Percentiles rank a stretch among this genome's conserved stretches.
phyloP scores from a whole-genome alignment of 1,284 basidiomycete species.

The Thelephora terrestris region DNA sequence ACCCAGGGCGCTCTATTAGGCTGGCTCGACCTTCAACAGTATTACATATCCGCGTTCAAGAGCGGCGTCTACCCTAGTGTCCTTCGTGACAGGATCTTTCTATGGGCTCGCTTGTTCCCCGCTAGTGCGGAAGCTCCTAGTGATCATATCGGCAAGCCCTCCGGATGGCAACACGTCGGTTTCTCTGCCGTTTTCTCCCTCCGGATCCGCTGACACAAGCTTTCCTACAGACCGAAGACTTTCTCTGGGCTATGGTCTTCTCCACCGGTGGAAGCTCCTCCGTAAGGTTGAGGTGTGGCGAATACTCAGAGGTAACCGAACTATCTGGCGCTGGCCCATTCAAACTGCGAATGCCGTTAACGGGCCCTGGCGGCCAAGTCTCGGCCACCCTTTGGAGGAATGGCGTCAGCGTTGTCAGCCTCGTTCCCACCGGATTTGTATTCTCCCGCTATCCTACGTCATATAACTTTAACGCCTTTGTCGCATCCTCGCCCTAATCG shows the following conservation, averaged over 20 bases:
- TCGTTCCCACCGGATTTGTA: conserved; percentile 22
- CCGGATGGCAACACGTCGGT: conserved; percentile 25
- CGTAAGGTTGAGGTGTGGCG: conserved; percentile 37
- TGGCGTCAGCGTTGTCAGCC: conserved; percentile 18
- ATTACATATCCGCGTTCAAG: conserved; percentile 56
- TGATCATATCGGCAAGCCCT: conserved; percentile 26
- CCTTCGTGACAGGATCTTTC: conserved; percentile 45
- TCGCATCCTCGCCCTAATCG: conserved; percentile 17
- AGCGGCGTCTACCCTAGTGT: conserved; percentile 52
- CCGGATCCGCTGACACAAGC: neutral
- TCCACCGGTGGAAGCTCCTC: conserved; percentile 27
- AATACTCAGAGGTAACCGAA: conserved; percentile 25
- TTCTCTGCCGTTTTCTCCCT: neutral
- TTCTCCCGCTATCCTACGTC: conserved; percentile 24
- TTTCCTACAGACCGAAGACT: conserved; percentile 25
- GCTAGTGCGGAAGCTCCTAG: conserved; percentile 25
- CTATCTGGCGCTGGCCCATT: conserved; percentile 33
- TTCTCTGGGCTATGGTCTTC: conserved; percentile 34
- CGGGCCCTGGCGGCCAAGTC: conserved; percentile 16
- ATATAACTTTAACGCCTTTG: conserved; percentile 36
- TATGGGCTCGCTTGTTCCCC: conserved; percentile 47
- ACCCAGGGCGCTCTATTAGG: conserved; percentile 11
- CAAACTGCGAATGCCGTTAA: conserved; percentile 35
- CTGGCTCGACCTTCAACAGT: conserved; percentile 36
- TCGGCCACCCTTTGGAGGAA: conserved; percentile 28